phyloP scores from a whole-genome alignment of 805 yeast genomes.

The Candida mattraensis region DNA sequence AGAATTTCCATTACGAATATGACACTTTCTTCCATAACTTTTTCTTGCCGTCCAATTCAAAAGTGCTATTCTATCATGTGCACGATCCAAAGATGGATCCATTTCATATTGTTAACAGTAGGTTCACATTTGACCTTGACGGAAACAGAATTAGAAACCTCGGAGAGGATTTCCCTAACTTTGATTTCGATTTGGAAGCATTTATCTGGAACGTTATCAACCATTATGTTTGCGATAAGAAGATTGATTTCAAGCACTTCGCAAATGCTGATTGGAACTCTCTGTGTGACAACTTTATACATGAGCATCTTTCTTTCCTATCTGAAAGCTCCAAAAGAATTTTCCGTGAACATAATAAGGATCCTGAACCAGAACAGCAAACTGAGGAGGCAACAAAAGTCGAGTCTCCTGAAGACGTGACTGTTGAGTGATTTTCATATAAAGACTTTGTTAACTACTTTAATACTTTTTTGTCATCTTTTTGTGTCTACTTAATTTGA shows the following conservation, averaged over 20 bases:
- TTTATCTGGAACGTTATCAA: conserved; percentile 35
- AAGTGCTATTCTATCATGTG: conserved; percentile 43
- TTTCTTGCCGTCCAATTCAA: conserved; percentile 30
- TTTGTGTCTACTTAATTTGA: too few relatives aligned
- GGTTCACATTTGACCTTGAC: conserved; percentile 30
- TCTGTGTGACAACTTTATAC: conserved; percentile 30
- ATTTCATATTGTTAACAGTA: conserved; percentile 36
- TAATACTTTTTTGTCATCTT: conserved; percentile 2
- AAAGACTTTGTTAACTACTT: conserved; percentile 7
- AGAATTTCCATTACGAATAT: conserved; percentile 29
- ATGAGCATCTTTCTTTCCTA: conserved; percentile 28
- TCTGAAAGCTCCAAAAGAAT: conserved; percentile 23
- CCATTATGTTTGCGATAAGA: conserved; percentile 34
- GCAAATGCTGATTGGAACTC: conserved; percentile 21
- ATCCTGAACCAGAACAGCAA: background rate
- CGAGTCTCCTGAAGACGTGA: conserved; percentile 5
- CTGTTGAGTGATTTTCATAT: conserved; percentile 2
- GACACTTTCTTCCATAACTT: conserved; percentile 26
- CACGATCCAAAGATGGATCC: conserved; percentile 59
- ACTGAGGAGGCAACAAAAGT: conserved; percentile 2
- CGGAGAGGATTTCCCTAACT: conserved; percentile 35
- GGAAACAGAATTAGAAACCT: conserved; percentile 33
- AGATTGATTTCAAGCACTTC: conserved; percentile 24
- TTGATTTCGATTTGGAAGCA: conserved; percentile 34
- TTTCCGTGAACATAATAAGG: conserved; percentile 17